Evolutionary conservation across 176 grass and related monocot species (phyloP).

Genomic region (Themeda triandra): DNA sequence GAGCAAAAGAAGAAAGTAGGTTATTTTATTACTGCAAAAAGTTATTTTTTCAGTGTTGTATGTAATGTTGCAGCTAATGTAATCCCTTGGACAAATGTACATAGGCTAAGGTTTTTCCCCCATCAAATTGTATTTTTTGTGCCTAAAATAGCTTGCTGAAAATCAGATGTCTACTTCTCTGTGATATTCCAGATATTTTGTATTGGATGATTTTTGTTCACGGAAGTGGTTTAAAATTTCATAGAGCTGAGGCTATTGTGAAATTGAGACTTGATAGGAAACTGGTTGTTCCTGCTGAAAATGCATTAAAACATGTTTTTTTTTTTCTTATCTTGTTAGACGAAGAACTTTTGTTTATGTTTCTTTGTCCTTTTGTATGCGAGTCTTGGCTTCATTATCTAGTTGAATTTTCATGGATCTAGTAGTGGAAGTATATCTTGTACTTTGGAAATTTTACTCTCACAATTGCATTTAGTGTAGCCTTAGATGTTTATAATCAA

Average conservation of each 20-base stretch:
- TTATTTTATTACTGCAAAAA: neutral
- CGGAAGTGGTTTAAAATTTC: neutral
- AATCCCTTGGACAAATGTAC: neutral
- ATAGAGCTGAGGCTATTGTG: neutral
- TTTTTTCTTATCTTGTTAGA: neutral
- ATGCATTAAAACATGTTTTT: neutral
- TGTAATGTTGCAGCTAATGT: neutral
- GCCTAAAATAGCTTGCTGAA: neutral
- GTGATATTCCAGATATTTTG: neutral
- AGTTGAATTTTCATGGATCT: neutral
- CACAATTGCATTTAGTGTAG: neutral
- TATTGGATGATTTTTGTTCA: neutral
- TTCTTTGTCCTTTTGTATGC: neutral
- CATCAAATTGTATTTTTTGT: neutral
- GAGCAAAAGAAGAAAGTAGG: conserved; percentile 52
- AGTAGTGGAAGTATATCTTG: neutral
- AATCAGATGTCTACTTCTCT: neutral
- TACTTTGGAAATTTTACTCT: neutral
- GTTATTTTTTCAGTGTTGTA: neutral
- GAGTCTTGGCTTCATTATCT: neutral
- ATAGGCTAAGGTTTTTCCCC: neutral
- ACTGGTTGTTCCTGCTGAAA: neutral
- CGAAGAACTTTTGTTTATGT: neutral
- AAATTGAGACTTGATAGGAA: neutral
- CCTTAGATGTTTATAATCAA: neutral